A percentile compares a stretch with the other conserved stretches of the same genome.
phyloP scores from a whole-genome alignment of 2,329 filamentous ascomycete species.

The Xylaria hypoxylon region DNA sequence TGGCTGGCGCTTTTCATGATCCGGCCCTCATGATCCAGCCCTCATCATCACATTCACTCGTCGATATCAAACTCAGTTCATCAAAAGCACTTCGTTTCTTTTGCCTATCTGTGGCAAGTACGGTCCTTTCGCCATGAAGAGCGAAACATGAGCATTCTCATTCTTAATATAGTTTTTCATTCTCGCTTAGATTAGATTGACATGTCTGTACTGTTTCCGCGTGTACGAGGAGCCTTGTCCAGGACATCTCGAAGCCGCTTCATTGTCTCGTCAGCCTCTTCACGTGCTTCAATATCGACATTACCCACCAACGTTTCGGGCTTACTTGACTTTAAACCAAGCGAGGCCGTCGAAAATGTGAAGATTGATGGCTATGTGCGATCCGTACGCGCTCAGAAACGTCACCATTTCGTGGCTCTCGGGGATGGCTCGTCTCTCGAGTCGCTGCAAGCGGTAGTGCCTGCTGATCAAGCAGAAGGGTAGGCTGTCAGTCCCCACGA shows the following conservation, averaged over 20 bases:
- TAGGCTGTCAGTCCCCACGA: constrained; percentile 58
- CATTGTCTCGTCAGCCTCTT: constrained; percentile 7
- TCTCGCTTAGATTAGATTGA: constrained; percentile 25
- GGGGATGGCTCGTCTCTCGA: constrained; percentile 87
- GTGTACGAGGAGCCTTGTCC: constrained; percentile 42
- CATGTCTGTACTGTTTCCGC: constrained; percentile 43
- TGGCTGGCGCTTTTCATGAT: constrained; percentile 2
- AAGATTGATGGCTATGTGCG: constrained; percentile 82
- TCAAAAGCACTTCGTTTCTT: not conserved
- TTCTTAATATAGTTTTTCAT: not conserved
- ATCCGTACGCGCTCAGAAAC: constrained; percentile 88
- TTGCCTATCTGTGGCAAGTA: not conserved
- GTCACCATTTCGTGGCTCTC: constrained; percentile 83
- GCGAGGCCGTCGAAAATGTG: constrained; percentile 60
- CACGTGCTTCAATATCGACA: constrained; percentile 47
- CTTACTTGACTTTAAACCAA: constrained; percentile 65
- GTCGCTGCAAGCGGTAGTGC: constrained; percentile 83
- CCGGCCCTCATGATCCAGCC: not conserved
- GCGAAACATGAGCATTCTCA: constrained; percentile 3
- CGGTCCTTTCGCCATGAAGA: not conserved
- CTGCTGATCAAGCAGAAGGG: constrained; percentile 77
- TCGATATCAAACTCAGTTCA: constrained; percentile 12
- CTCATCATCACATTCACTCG: constrained; percentile 26
- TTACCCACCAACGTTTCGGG: constrained; percentile 63
- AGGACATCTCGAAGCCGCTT: constrained; percentile 33